Base-by-base conservation (phyloP, 177 flowering plant species). In the Vitis hybrid region DNA sequence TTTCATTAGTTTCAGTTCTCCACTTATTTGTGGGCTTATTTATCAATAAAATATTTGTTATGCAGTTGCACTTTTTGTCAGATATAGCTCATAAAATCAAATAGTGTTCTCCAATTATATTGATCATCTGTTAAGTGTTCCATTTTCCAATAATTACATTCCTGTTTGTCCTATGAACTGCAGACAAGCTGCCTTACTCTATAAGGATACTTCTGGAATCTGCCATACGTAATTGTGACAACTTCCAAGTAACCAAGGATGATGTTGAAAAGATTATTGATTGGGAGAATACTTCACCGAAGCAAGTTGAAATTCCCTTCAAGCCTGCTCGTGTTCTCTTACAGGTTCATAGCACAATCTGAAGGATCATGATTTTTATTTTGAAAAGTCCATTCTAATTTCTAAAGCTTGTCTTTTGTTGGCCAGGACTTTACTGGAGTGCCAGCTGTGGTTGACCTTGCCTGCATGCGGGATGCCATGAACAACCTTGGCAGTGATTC, bases 281-380 rank as follows among this genome's bases (percentile, higher is more conserved):
- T 68, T 90, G 95, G 95, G 89, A 89, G 75, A 89, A 85, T 59
- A 71, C 92, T 66, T 73, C 96, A 6, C 90, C 93, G 1, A 89
- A 88, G 76, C 88, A 67, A 79, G 96, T 89, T 68, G 93, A 91
- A 77, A 88, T 91, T 28, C 92, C 96, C 14, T 91, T 91, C 70
- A 91, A 91, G 84, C 92, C 93, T 73, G 92, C 96, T 59, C 94
- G 94, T 78, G 96, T 91, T 59, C 83, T 89, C 18, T 77, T 91
- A 76, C 96, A 91, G 92, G 93, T 88, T 52, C 11, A 24, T 52
- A 15, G 66, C 22, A 60, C 28, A 49, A 33, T 3, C 38, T 56
- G 20, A 59, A 22, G 53, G 47, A 47, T 65, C 19, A 19, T 31
- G 8, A n/a, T 56, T 64, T 52, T 17, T 20, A 18, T 70, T 55